Base-by-base conservation (phyloP, 2,329 filamentous ascomycete species). In the Aspergillus tamarii region DNA sequence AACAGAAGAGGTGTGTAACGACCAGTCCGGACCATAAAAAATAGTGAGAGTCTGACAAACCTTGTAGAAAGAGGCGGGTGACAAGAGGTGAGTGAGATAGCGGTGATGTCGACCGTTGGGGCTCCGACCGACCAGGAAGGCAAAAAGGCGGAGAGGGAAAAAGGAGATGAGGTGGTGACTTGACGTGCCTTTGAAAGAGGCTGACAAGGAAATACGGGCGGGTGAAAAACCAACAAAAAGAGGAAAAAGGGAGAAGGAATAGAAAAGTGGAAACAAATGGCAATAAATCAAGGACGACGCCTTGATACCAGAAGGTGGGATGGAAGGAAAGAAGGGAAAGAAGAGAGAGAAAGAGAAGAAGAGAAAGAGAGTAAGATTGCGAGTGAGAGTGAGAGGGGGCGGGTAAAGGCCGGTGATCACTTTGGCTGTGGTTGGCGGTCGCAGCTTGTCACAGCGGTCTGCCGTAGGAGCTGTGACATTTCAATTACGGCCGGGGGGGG, bases 61-160 rank as follows among this genome's bases (percentile, higher is more conserved):
- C 67, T 66, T 58, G 53, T 64, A 19, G 60, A 62, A 61, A 63
- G 34, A 60, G 54, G 59, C 39, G 46, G 55, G 52, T 57, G 46
- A 48, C 61, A 56, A 55, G 34, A 58, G 53, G 64, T 68, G 64
- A 63, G 66, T 68, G 64, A 63, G 67, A 64, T 68, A 65, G 66
- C 60, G 60, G 69, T 69, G 67, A 72, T 70, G 69, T 70, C 67
- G 67, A 67, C 61, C 57, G 58, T 56, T 66, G 66, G 60, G 64
- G 61, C 48, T 59, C 46, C 52, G 61, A 62, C 63, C 55, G 65
- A 68, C 63, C 59, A 67, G 61, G 58, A 62, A 63, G 60, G 64
- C 23, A 64, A 68, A 66, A 69, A 70, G 67, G 69, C 64, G 67
- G 69, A 66, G 67, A 66, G 59, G 54, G 55, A 65, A 64, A 62